Base-by-base conservation (phyloP, 352 stramenopile species). In the Phytopythium chamaehyphon region DNA sequence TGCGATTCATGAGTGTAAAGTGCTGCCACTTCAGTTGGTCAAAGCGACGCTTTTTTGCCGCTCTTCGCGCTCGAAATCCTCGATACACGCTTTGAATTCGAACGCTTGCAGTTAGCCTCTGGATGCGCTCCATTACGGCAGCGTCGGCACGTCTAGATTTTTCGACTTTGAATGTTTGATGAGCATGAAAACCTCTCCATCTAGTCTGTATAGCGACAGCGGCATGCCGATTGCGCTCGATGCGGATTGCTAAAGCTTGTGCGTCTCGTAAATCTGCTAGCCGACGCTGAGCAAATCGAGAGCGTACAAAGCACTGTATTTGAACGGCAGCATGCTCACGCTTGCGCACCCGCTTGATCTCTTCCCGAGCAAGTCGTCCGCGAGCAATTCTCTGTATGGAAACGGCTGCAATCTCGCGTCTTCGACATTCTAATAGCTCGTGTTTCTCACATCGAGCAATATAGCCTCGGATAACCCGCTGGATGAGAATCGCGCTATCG, bases 11-110 rank as follows among this genome's bases (percentile, higher is more conserved):
- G 10, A 79, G 50, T 5, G 73, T 71, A 2, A 78, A 59, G 40
- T 88, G 75, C 60, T 86, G 69, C 71, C 69, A 86, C 59, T 84
- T 83, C 39, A 93, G 69, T 54, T 76, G 76, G 39, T 91, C 77
- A 50, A 73, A 81, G 9, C 80, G 78, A 45, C 64, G 54, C 8
- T 64, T 66, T 44, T 88, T 74, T 0, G 72, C 66, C 0, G 33
- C 52, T 1, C 81, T 64, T 2, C 85, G 78, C 31, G 74, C 73
- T 21, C 69, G 33, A 39, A 83, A 92, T 16, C 74, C 82, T 12
- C 83, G 85, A 46, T 78, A 88, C 16, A 73, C 36, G 1, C 65
- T 61, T 56, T 95, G 83, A 26, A 95, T 83, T 5, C 54, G 61
- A 18, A 89, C 58, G 0, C 75, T 79, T 26, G 64, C 71, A 19